phyloP scores from a whole-genome alignment of 75 land plant genomes.

The Cupressus sempervirens region DNA sequence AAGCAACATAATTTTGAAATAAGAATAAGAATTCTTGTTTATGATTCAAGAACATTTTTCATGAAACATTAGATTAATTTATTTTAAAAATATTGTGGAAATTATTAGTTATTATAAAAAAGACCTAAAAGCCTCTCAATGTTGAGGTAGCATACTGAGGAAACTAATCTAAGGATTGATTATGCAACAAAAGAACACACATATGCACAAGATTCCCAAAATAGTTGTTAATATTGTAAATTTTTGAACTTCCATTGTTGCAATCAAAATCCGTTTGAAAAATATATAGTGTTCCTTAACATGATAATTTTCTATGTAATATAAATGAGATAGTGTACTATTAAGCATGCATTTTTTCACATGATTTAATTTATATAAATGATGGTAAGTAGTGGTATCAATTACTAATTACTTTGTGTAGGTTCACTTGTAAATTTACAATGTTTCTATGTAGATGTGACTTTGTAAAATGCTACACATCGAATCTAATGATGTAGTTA shows the following conservation, averaged over 20 bases:
- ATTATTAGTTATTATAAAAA: background rate
- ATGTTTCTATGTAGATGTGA: no score
- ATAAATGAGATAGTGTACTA: no score
- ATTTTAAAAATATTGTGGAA: background rate
- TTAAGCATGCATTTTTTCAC: no score
- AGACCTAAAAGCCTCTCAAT: background rate
- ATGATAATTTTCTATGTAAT: no score
- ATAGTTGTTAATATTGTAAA: background rate
- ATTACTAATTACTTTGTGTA: no score
- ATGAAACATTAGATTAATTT: background rate
- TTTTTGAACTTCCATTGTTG: background rate
- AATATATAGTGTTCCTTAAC: background rate
- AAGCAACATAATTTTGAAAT: background rate
- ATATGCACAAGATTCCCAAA: background rate
- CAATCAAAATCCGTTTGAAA: background rate
- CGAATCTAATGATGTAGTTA: no score
- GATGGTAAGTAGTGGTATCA: no score
- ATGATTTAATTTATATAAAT: no score
- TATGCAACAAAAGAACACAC: background rate
- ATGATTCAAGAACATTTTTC: background rate
- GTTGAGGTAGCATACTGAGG: conserved; percentile 1
- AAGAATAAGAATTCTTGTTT: background rate
- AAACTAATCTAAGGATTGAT: background rate
- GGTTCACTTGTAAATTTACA: no score
- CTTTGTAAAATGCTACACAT: no score